phyloP scores from a whole-genome alignment of 805 yeast genomes.

The Pichia nanzhaoensis region DNA sequence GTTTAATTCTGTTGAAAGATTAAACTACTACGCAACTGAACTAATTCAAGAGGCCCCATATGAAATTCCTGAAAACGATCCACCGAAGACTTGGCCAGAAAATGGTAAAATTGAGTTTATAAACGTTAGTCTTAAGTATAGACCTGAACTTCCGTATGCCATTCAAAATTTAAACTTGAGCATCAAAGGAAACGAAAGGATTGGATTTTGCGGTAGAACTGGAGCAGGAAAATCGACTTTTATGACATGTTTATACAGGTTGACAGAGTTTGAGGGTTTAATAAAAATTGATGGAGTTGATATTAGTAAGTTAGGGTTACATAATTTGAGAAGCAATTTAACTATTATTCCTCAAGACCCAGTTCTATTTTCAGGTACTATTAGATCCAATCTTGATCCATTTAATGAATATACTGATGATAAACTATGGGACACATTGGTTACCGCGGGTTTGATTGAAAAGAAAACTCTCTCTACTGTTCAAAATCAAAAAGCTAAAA shows the following conservation, averaged over 20 bases:
- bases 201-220: conserved; percentile 85
- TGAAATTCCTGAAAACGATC: conserved; percentile 37
- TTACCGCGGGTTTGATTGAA: conserved; percentile 50
- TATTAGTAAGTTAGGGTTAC: conserved; percentile 44
- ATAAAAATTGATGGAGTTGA: conserved; percentile 55
- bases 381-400: conserved; percentile 58
- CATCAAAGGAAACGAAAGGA: conserved; percentile 51
- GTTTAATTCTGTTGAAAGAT: conserved; percentile 73
- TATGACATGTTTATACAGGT: conserved; percentile 53
- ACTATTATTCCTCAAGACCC: conserved; percentile 73
- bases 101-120: conserved; percentile 41
- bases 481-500: conserved; percentile 26
- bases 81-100: conserved; percentile 42
- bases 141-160: conserved; percentile 56
- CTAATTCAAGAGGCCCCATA: conserved; percentile 63
- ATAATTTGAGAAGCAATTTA: conserved; percentile 47
- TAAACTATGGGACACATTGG: conserved; percentile 50
- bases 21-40: conserved; percentile 53
- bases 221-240: conserved; percentile 78
- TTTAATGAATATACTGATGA: conserved; percentile 45
- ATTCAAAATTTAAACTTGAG: conserved; percentile 38
- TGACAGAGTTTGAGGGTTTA: conserved; percentile 46
- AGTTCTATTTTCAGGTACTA: conserved; percentile 52
- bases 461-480: conserved; percentile 28
- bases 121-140: conserved; percentile 46